phyloP scores from a whole-genome alignment of 75 land plant species.

The Pseudotsuga menziesii region DNA sequence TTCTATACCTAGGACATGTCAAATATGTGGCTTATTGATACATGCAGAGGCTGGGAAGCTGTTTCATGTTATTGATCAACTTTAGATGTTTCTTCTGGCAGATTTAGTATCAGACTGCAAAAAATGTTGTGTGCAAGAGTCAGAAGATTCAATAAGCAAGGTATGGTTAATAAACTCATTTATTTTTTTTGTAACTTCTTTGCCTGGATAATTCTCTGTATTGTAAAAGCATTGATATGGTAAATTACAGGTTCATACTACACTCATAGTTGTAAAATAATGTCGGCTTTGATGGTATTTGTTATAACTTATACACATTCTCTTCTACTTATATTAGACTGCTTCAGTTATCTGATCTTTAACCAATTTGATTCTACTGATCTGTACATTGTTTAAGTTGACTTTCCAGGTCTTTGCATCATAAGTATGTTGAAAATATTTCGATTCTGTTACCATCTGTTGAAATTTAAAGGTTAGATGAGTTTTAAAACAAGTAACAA shows the following conservation, averaged over 20 bases:
- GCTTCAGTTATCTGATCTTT: too few species aligned
- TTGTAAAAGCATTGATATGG: not conserved
- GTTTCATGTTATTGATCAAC: not conserved
- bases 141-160: constrained; percentile 84
- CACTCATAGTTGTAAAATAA: too few species aligned
- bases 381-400: too few species aligned
- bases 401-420: too few species aligned
- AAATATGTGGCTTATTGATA: not conserved
- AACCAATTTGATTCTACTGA: too few species aligned
- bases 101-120: constrained; percentile 83
- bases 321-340: too few species aligned
- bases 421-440: not conserved
- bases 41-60: not conserved
- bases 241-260: too few species aligned
- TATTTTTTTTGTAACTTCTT: not conserved
- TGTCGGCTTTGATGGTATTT: too few species aligned
- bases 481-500: too few species aligned
- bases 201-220: not conserved
- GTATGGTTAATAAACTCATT: constrained; percentile 20
- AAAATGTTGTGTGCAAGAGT: constrained; percentile 74
- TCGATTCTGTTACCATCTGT: not conserved
- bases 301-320: too few species aligned
- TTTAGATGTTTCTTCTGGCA: constrained; percentile 22
- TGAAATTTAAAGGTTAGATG: too few species aligned
- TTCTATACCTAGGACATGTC: not conserved